These are phyloP conservation scores for Ogataea haglerorum DNA, from an alignment of 805 yeast species.

Conservation along the genomic window DNA sequence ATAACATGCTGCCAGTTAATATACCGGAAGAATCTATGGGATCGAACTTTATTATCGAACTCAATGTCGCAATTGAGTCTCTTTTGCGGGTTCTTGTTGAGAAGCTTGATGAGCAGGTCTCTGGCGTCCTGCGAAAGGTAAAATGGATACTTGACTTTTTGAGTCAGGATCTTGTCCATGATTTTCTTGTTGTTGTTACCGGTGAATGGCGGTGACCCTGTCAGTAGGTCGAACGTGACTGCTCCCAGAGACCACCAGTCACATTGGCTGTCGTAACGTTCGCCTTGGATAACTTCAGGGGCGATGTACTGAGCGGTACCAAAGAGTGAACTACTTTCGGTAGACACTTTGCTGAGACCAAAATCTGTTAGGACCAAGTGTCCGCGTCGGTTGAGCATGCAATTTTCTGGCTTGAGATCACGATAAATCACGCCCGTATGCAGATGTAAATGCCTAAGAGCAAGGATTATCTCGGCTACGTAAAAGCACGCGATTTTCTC, in stretches of 20 bases:
- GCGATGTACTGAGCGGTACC: constrained; percentile 89
- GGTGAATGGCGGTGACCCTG: constrained; percentile 86
- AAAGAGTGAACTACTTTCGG: constrained; percentile 51
- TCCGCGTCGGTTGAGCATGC: constrained; percentile 72
- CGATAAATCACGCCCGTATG: constrained; percentile 79
- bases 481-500: constrained; percentile 74
- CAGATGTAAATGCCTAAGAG: constrained; percentile 66
- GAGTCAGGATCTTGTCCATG: constrained; percentile 67
- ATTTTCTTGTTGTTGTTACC: constrained; percentile 77
- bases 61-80: constrained; percentile 58
- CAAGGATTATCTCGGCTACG: constrained; percentile 76
- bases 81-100: constrained; percentile 67
- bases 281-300: constrained; percentile 80
- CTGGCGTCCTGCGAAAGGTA: constrained; percentile 78
- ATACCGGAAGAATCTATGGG: constrained; percentile 74
- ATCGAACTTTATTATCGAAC: constrained; percentile 46
- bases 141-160: constrained; percentile 66
- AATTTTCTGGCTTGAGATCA: constrained; percentile 88
- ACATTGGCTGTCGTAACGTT: constrained; percentile 71
- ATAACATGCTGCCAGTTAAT: constrained; percentile 65
- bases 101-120: constrained; percentile 61
- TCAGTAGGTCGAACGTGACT: constrained; percentile 70
- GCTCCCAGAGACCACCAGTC: constrained; percentile 95
- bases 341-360: constrained; percentile 61
- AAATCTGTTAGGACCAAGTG: constrained; percentile 83